Base-by-base conservation (phyloP, 352 stramenopile species). In the Phytophthora megakarya region DNA sequence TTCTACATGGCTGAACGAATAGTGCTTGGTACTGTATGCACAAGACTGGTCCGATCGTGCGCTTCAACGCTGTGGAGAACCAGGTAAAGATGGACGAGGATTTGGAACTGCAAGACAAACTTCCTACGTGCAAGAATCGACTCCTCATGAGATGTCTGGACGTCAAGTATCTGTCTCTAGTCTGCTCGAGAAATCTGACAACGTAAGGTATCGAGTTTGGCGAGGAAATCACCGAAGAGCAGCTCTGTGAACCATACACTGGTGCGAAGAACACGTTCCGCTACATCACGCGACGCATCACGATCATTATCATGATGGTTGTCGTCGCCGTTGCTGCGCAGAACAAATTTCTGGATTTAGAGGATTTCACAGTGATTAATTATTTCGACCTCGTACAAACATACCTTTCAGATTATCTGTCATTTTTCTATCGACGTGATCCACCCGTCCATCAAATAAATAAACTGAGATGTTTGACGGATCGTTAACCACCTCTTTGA, bases 291-390 rank as follows among this genome's bases (percentile, higher is more conserved):
- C 48, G 61, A 1, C 58, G 49, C 21, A 42, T 66, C 21, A 30
- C 48, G 12, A 66, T 66, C n/a, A 61, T 66, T 28, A 33, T 46
- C 25, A 21, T 61, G 13, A 52, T 66, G 58, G 39, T 53, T 15
- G 46, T 61, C 19, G 22, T 61, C 18, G 25, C 58, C 2, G 58
- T 66, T 21, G 47, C 48, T 18, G 38, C 48, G 8, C 47, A 61
- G 42, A 19, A 66, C 22, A 66, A 66, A 15, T 66, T 66, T 32
- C 26, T 65, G 32, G 58, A 66, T 23, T 32, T 66, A 2, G 46
- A 66, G n/a, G 76, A 84, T 60, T 75, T 85, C 23, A 71, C 75
- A 18, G 75, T n/a, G n/a, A n/a, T n/a, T n/a, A n/a, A n/a, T n/a
- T n/a, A n/a, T n/a, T n/a, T n/a, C n/a, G n/a, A n/a, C n/a, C n/a